These are phyloP conservation scores for Acanthamoeba culbertsoni DNA, from an alignment of 208 protist species.

Conservation along the genomic window DNA sequence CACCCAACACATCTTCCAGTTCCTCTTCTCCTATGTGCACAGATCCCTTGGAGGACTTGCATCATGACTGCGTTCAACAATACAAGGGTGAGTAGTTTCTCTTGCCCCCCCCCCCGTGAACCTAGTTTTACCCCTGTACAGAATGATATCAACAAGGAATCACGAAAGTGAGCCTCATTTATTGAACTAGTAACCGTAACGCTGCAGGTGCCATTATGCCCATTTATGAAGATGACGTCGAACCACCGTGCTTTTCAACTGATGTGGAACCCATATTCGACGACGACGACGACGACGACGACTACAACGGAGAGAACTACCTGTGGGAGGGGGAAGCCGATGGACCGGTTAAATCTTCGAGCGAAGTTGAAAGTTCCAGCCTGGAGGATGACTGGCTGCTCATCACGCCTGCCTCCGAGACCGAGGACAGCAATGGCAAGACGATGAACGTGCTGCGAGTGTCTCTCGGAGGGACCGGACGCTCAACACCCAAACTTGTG, in stretches of 20 bases:
- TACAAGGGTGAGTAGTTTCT: neutral
- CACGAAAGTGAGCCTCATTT: neutral
- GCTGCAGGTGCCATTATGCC: neutral
- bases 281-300: neutral
- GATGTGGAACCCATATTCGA: neutral
- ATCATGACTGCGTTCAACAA: neutral
- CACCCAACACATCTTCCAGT: neutral
- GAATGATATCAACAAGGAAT: neutral
- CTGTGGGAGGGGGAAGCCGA: neutral
- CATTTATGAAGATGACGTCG: neutral
- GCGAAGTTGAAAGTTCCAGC: neutral
- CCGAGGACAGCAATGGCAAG: neutral
- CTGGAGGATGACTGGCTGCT: constrained; percentile 1
- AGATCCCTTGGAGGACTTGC: neutral
- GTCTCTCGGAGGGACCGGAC: neutral
- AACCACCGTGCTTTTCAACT: neutral
- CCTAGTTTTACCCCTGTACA: neutral
- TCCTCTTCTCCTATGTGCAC: neutral
- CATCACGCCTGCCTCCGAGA: neutral
- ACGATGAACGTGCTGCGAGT: neutral
- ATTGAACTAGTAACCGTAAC: neutral
- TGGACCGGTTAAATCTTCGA: neutral
- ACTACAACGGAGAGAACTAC: neutral
- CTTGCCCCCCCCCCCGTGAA: no score
- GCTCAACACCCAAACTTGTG: neutral